Percentiles rank a stretch among this genome's conserved stretches.
Evolutionary conservation across 2,329 filamentous ascomycete species (phyloP).

Genomic region (Talaromyces sp.): DNA sequence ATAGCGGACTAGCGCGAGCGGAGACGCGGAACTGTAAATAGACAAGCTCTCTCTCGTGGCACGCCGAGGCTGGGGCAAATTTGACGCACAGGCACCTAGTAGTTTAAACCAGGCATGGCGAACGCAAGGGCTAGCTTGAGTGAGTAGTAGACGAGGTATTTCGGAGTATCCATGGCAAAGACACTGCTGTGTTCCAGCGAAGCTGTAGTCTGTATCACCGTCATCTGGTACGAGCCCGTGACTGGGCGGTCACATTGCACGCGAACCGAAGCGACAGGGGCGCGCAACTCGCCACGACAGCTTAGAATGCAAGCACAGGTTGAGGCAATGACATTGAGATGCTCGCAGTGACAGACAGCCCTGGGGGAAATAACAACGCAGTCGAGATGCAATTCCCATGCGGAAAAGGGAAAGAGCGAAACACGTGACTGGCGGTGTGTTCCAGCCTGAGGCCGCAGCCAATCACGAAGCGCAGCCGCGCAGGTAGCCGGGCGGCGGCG

Average conservation of each 20-base stretch:
- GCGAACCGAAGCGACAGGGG: neutral
- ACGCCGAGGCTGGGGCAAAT: neutral
- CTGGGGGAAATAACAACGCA: too few species aligned
- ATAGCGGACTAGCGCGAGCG: neutral
- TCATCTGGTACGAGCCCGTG: neutral
- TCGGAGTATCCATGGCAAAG: neutral
- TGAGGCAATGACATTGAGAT: neutral
- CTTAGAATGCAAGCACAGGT: neutral
- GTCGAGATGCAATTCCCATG: neutral
- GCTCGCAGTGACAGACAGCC: neutral
- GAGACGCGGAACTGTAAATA: neutral
- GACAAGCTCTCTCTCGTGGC: neutral
- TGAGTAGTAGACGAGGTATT: neutral
- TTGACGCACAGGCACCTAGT: neutral
- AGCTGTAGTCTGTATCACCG: neutral
- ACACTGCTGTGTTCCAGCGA: neutral
- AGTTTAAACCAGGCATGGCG: neutral
- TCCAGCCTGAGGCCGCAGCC: neutral
- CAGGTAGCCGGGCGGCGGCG: slow-evolving; percentile 9
- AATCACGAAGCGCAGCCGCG: slow-evolving; percentile 2
- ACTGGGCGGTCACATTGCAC: neutral
- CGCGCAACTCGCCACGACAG: neutral
- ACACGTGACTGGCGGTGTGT: slow-evolving; percentile 7
- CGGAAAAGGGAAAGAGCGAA: neutral
- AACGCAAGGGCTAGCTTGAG: neutral